Conservation (phyloP, 768 basidiomycete genomes). For the Phaffia australis region DNA sequence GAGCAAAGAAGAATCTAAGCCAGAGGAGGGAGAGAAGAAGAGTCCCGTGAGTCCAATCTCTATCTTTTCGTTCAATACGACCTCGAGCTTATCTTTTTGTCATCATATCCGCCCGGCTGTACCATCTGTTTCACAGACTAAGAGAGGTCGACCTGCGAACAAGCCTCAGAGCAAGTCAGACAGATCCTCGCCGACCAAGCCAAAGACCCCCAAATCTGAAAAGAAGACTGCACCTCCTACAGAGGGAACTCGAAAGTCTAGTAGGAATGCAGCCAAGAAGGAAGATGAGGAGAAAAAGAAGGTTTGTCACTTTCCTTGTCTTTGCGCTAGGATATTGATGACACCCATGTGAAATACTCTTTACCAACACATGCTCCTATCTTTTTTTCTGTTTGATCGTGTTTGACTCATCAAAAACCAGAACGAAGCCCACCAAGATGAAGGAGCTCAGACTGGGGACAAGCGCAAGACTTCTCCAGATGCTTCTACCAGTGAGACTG, state of each 20-base stretch:
- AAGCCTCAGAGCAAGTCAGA: constrained; percentile 7
- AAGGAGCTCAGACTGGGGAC: not conserved
- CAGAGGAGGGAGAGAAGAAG: not conserved
- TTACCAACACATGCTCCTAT: not conserved
- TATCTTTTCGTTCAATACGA: too few species aligned
- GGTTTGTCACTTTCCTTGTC: not conserved
- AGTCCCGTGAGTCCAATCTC: too few species aligned
- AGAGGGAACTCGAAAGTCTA: constrained; percentile 6
- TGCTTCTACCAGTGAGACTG: not conserved
- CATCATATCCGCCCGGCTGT: not conserved
- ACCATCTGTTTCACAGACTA: not conserved
- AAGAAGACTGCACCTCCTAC: not conserved
- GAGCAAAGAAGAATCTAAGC: not conserved
- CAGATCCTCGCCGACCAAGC: not conserved
- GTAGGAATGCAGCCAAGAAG: not conserved
- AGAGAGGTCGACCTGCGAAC: not conserved
- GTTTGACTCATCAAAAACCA: too few species aligned
- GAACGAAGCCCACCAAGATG: not conserved
- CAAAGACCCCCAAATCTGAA: constrained; percentile 1
- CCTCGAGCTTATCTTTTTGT: too few species aligned
- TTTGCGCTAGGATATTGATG: not conserved
- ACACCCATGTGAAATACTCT: not conserved
- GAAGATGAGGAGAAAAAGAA: not conserved
- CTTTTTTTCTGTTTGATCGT: not conserved
- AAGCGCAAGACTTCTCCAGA: constrained; percentile 8